Evolutionary conservation across 495 filamentous ascomycete genomes (phyloP), one percentile per base, ranked within the genome.

Genomic region (Penicillium silybi): DNA sequence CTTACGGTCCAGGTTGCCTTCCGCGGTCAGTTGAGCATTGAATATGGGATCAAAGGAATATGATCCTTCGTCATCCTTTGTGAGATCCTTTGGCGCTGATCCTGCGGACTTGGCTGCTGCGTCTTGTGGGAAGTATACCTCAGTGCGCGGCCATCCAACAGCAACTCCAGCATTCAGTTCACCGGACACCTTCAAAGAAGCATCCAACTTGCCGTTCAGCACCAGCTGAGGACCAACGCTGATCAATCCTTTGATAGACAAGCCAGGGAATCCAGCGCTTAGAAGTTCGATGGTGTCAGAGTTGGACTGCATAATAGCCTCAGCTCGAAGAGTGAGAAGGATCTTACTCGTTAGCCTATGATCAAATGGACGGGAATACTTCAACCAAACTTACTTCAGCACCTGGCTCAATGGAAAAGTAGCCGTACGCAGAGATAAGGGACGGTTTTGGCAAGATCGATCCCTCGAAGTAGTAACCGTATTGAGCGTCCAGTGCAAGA

Each of bases 381-480:
- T n/a, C n/a, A n/a, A n/a, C n/a, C n/a, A n/a, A 11, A 7, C 27
- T 4, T 29, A 29, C 27, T 7, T 3, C 41, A 1, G 48, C 48
- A 16, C 20, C 15, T 9, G 48, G 48, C n/a, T 1, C 48, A n/a
- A 51, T 19, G 2, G 48, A 44, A 15, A 51, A 51, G 25, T 51
- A 51, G 0, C 48, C 41, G 18, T 51, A 51, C 5, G 41, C 40
- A 13, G 48, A 16, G 26, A 51, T 51, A 18, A 51, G 9, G 1
- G 25, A 17, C 0, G 48, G 48, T 0, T 40, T 37, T 11, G 48
- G 48, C 3, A 51, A 40, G 15, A 51, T 51, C 16, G 48, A 13
- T 2, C 48, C 48, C 10, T 51, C 48, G 26, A 51, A 51, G 48
- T 44, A 51, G 19, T 51, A 51, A 10, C 40, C 48, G n/a, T 51